These are phyloP conservation scores for Irpex sp. DNA, from an alignment of 1,284 basidiomycete species.

Conservation along the genomic window DNA sequence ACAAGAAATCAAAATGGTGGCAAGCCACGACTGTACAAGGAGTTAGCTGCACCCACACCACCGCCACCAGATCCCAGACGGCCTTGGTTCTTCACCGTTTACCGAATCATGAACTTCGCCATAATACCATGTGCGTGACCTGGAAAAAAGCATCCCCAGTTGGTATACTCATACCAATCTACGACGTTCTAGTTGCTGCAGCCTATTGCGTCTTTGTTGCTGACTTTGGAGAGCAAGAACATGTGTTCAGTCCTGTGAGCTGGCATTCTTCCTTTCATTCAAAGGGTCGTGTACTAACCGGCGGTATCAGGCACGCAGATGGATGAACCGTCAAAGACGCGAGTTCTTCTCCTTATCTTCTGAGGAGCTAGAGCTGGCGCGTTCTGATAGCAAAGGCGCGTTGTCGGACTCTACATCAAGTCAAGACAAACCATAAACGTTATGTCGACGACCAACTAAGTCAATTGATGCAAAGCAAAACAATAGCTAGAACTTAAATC, in stretches of 20 bases:
- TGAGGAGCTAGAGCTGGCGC: constrained; percentile 27
- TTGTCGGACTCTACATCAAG: not conserved
- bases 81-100: constrained; percentile 21
- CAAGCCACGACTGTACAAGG: not conserved
- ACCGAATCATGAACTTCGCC: constrained; percentile 24
- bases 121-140: constrained; percentile 23
- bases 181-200: constrained; percentile 36
- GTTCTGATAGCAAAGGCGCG: not conserved
- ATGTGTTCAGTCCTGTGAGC: constrained; percentile 67
- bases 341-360: constrained; percentile 33
- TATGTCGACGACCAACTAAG: no score
- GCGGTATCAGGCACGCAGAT: constrained; percentile 27
- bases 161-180: not conserved
- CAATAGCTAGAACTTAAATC: no score
- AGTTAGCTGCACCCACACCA: not conserved
- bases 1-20: not conserved
- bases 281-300: not conserved
- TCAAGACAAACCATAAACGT: not conserved
- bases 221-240: constrained; percentile 66
- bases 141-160: not conserved
- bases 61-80: constrained; percentile 17
- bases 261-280: not conserved
- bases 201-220: constrained; percentile 60
- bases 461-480: no score
- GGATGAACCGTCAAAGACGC: constrained; percentile 29